Base-by-base conservation (phyloP, 2,329 filamentous ascomycete genomes). In the Pleomassaria siparia region DNA sequence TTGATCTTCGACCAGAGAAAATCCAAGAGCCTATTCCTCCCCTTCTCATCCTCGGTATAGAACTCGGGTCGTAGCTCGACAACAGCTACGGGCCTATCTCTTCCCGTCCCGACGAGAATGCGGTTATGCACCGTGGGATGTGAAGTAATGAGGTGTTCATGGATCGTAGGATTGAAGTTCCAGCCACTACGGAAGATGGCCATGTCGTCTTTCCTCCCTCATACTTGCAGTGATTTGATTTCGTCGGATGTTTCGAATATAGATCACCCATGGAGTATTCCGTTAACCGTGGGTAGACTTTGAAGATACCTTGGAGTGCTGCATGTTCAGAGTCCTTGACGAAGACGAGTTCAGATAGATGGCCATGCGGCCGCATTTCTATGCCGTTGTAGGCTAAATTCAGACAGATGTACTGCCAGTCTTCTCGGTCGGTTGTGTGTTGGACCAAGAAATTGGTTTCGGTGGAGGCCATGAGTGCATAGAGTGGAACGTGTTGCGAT, bases 1-100 rank as follows among this genome's bases (percentile, higher is more conserved):
- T 76, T 62, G 0, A 80, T 67, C 0, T 60, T 65, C 0, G 70
- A 68, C 51, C 50, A 54, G 70, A 76, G 77, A 4, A 78, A 71
- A 24, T 67, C 64, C 3, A 78, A 64, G 1, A 79, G 49, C 1
- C 74, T 51, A 30, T 44, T 44, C 35, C 52, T 55, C 15, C 33
- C 40, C 2, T 50, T 51, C 2, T 46, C 24, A 22, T 58, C 47
- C 35, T 58, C 56, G 8, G 51, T 54, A n/a, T 52, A 54, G 16
- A 48, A 43, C n/a, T 67, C 54, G 10, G 46, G 15, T 13, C 40
- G 18, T 11, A 63, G 52, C 47, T 72, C 66, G 16, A 72, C 53
- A 2, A 73, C 56, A 1, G 67, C 58, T 2, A 60, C 66, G 7
- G 63, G 59, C 13, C 59, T 60, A n/a, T 62, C 55, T 41, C 54